phyloP scores from a whole-genome alignment of 116 monocot genomes.

The Dioscorea cayenensis region DNA sequence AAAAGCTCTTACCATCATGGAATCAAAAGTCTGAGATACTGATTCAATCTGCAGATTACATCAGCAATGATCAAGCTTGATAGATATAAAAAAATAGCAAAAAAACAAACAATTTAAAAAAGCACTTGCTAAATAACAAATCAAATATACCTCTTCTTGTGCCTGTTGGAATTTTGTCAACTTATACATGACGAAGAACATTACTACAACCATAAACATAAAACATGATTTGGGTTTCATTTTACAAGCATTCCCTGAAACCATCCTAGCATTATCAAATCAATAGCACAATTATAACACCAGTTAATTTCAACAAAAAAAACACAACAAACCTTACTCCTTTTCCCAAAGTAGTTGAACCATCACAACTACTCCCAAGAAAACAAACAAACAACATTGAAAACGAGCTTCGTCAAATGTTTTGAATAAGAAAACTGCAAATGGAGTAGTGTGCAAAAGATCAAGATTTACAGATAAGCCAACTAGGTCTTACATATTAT shows the following conservation, averaged over 20 bases:
- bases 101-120: neutral
- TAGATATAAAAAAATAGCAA: neutral
- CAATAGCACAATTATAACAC: neutral
- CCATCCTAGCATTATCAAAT: neutral
- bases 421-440: no score
- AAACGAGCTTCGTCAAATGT: neutral
- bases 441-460: no score
- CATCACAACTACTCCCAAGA: neutral
- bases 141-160: slow-evolving; percentile 30
- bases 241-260: slow-evolving; percentile 11
- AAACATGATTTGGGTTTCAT: slow-evolving; percentile 30
- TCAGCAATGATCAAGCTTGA: slow-evolving; percentile 1
- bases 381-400: neutral
- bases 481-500: no score
- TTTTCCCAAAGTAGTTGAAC: neutral
- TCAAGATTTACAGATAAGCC: no score
- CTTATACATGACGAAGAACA: slow-evolving; percentile 40
- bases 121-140: neutral
- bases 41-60: slow-evolving; percentile 40
- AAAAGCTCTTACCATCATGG: slow-evolving; percentile 22
- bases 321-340: neutral
- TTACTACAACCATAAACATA: slow-evolving; percentile 14
- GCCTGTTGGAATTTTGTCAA: slow-evolving; percentile 40
- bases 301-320: neutral
- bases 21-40: slow-evolving; percentile 41